phyloP scores from a whole-genome alignment of 352 stramenopile genomes.

The Aphanomyces invadans region DNA sequence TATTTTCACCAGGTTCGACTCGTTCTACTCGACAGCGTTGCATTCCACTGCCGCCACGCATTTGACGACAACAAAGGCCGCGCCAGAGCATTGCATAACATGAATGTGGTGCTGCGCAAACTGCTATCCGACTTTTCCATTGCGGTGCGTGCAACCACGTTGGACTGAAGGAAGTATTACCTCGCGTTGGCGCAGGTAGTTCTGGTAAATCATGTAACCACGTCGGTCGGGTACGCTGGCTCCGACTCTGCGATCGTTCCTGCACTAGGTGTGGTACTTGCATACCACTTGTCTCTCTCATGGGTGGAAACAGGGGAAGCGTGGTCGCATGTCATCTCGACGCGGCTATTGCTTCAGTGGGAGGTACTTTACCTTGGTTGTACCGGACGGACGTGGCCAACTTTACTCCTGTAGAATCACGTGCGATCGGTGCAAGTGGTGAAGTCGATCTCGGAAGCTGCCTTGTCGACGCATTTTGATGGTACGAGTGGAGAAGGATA shows the following conservation, averaged over 20 bases:
- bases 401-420: constrained; percentile 15
- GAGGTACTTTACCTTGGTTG: constrained; percentile 50
- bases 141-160: constrained; percentile 29
- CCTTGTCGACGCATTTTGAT: not conserved
- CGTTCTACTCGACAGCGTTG: constrained; percentile 89
- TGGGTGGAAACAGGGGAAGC: constrained; percentile 39
- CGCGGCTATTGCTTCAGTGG: constrained; percentile 55
- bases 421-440: constrained; percentile 10
- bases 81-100: constrained; percentile 50
- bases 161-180: not conserved
- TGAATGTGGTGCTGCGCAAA: constrained; percentile 61
- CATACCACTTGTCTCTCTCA: not conserved
- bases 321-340: constrained; percentile 60
- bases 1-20: constrained; percentile 55
- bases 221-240: constrained; percentile 21
- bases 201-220: constrained; percentile 69
- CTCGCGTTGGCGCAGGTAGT: constrained; percentile 35
- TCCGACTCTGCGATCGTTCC: constrained; percentile 30
- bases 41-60: constrained; percentile 90
- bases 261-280: constrained; percentile 29
- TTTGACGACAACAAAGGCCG: constrained; percentile 70
- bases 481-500: not conserved
- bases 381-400: not conserved
- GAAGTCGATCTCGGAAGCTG: constrained; percentile 11
- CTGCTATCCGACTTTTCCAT: constrained; percentile 49